phyloP scores from a whole-genome alignment of 371 early-diverging fungal genomes.

The Scutellospora calospora region DNA sequence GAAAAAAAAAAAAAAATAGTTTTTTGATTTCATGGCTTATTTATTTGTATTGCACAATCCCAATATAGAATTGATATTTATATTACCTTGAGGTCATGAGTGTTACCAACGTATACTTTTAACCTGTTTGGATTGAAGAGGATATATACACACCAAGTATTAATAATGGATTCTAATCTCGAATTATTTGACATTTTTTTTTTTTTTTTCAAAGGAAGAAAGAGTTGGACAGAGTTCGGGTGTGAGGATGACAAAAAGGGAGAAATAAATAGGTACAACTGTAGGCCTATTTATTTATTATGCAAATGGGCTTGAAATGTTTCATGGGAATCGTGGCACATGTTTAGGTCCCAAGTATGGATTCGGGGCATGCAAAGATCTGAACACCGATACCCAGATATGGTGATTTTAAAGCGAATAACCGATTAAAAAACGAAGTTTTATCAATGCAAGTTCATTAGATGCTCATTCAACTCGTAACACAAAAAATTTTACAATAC shows the following conservation, averaged over 20 bases:
- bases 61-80: too few species aligned
- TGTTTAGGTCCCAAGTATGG: constrained; percentile 29
- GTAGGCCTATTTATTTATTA: constrained; percentile 15
- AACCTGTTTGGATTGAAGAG: not conserved
- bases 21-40: too few species aligned
- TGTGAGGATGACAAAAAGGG: not conserved
- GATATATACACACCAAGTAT: constrained; percentile 19
- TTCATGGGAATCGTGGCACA: constrained; percentile 36
- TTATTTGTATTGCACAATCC: too few species aligned
- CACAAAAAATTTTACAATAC: not conserved
- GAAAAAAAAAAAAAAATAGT: too few species aligned
- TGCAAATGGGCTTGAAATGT: constrained; percentile 31
- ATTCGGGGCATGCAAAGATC: constrained; percentile 31
- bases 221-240: not conserved
- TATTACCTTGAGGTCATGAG: constrained; percentile 30
- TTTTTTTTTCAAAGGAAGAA: not conserved
- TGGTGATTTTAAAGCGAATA: constrained; percentile 3
- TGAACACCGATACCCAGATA: constrained; percentile 32
- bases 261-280: not conserved
- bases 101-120: constrained; percentile 27
- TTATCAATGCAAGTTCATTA: constrained; percentile 1
- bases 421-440: not conserved
- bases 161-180: not conserved
- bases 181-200: constrained; percentile 7
- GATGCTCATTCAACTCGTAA: not conserved